phyloP scores from a whole-genome alignment of 1,284 basidiomycete species.

The Ustilago sp. region DNA sequence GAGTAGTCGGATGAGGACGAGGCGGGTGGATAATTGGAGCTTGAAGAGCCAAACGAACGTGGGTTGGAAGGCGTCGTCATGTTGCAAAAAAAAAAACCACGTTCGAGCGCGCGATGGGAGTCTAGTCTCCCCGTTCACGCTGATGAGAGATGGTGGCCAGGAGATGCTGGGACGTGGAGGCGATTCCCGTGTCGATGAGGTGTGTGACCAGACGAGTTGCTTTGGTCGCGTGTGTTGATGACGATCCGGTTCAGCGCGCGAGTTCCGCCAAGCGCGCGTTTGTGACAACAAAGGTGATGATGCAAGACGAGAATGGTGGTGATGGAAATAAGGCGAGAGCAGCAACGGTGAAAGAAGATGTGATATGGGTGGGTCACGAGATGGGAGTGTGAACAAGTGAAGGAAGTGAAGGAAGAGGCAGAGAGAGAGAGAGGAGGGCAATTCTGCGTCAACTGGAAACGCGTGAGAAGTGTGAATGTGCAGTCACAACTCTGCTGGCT shows the following conservation, averaged over 20 bases:
- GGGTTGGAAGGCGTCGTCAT: conserved; percentile 53
- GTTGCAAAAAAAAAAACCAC: conserved; percentile 11
- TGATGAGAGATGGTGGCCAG: conserved; percentile 1
- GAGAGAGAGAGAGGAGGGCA: conserved; percentile 1
- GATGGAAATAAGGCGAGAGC: not conserved
- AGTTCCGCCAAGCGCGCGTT: not conserved
- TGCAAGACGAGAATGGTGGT: not conserved
- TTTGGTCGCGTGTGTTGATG: conserved; percentile 16
- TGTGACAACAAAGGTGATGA: not conserved
- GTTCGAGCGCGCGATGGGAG: conserved; percentile 26
- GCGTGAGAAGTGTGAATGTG: conserved; percentile 15
- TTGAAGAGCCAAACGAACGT: conserved; percentile 36
- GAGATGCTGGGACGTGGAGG: not conserved
- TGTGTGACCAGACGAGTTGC: conserved; percentile 5
- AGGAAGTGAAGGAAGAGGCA: conserved; percentile 4
- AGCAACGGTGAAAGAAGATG: not conserved
- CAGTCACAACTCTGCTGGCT: conserved; percentile 8
- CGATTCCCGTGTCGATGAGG: not conserved
- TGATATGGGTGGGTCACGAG: conserved; percentile 1
- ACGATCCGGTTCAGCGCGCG: not conserved
- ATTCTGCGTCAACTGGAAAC: conserved; percentile 15
- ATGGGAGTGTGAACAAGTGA: conserved; percentile 1
- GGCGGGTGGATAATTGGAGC: conserved; percentile 28
- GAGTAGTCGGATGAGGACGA: conserved; percentile 52
- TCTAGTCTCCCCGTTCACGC: conserved; percentile 11